Evolutionary conservation across 192 early-diverging fungal genomes (phyloP).

Genomic region (Oehlia diaphana): DNA sequence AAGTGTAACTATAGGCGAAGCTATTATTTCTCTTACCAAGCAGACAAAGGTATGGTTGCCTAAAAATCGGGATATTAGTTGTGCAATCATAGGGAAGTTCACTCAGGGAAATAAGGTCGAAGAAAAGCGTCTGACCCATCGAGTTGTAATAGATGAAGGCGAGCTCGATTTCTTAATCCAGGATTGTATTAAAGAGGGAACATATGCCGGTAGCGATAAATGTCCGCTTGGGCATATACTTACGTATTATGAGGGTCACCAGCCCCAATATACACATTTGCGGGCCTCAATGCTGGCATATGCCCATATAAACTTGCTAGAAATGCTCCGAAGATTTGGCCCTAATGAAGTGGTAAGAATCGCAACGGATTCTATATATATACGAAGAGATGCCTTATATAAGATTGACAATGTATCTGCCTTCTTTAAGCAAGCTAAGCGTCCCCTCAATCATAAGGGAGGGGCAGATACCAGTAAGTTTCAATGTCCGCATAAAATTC

Average conservation of each 20-base stretch:
- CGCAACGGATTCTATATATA: conserved; percentile 12
- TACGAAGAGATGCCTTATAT: neutral
- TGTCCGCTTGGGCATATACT: conserved; percentile 9
- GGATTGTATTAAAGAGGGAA: neutral
- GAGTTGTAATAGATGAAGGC: conserved; percentile 18
- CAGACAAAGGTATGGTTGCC: conserved; percentile 18
- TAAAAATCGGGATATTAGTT: conserved; percentile 22
- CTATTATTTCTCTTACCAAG: conserved; percentile 18
- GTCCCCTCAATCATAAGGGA: neutral
- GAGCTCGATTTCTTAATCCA: conserved; percentile 19
- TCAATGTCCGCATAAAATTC: no score
- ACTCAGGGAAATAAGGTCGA: conserved; percentile 5
- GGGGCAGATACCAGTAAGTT: no score
- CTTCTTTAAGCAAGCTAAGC: conserved; percentile 4
- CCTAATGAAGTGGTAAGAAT: conserved; percentile 17
- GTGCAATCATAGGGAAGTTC: conserved; percentile 21
- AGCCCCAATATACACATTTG: conserved; percentile 11
- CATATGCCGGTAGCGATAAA: conserved; percentile 14
- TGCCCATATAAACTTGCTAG: conserved; percentile 3
- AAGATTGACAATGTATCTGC: conserved; percentile 1
- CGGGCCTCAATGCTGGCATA: neutral
- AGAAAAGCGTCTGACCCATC: conserved; percentile 1
- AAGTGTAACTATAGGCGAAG: conserved; percentile 21
- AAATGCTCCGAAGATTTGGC: conserved; percentile 4
- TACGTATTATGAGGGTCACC: no score